Evolutionary conservation across 1,284 basidiomycete genomes (phyloP).

Genomic region (Trichosporon ovoides): DNA sequence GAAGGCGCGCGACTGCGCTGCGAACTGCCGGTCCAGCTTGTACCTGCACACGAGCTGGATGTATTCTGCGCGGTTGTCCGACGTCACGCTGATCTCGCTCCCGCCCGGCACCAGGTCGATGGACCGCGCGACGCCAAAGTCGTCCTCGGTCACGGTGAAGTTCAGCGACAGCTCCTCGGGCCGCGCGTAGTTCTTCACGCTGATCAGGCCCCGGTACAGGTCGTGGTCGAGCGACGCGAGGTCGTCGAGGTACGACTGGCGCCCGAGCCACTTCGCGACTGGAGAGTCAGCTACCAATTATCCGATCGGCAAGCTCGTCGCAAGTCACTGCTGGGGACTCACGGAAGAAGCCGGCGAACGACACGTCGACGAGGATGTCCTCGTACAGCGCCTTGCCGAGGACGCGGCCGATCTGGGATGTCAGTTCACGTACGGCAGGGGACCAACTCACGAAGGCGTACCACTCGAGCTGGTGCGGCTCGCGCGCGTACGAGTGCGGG

Average conservation of each 20-base stretch:
- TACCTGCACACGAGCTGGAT: constrained; percentile 88
- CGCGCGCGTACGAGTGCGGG: constrained; percentile 79
- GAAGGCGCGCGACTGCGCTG: constrained; percentile 68
- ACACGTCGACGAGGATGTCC: constrained; percentile 91
- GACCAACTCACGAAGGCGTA: constrained; percentile 62
- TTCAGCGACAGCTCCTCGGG: constrained; percentile 88
- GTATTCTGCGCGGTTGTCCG: constrained; percentile 82
- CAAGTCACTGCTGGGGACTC: too few relatives aligned
- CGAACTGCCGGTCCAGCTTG: constrained; percentile 82
- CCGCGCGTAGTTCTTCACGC: constrained; percentile 82
- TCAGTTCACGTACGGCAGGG: constrained; percentile 1
- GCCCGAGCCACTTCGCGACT: constrained; percentile 71
- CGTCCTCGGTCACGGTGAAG: constrained; percentile 84
- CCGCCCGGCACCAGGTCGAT: constrained; percentile 80
- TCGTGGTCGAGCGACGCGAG: constrained; percentile 86
- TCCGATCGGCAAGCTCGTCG: too few relatives aligned
- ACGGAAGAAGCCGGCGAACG: constrained; percentile 90
- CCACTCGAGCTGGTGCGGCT: constrained; percentile 80
- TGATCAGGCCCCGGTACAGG: constrained; percentile 76
- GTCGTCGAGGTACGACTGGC: constrained; percentile 84
- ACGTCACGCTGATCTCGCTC: constrained; percentile 77
- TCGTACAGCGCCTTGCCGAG: constrained; percentile 96
- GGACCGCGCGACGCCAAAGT: constrained; percentile 75
- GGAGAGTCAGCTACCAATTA: constrained; percentile 10
- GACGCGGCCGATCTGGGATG: constrained; percentile 69